Evolutionary conservation across 2,329 filamentous ascomycete species (phyloP), one percentile per base, ranked within the genome.

Genomic region (Aspergillus sp.): DNA sequence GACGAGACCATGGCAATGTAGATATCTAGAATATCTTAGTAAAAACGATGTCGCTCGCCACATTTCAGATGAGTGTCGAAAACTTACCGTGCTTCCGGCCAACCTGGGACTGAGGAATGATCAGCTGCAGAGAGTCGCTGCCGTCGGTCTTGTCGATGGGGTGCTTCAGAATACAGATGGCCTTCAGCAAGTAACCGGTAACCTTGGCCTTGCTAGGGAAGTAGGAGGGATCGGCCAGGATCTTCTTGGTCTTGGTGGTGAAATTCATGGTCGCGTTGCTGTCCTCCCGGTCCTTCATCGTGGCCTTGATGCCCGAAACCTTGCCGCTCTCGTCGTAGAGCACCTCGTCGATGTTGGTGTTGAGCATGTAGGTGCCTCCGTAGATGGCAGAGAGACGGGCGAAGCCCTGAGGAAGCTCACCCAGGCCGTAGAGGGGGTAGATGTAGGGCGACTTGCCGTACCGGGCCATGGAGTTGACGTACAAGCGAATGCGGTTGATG

Each of bases 401-500:
- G 72, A 99, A 99, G 61, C 94, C 94, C 80, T 99, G 95, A 39
- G 95, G 96, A 58, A 99, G 89, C 82, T 99, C 95, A 75, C 90
- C 95, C 53, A 99, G 87, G 63, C 95, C 95, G 81, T 99, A 99
- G 32, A 98, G 88, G 52, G 95, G 96, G 84, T 99, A 99, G 82
- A 99, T 98, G 83, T 98, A 99, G 50, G 95, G 96, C 12, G 93
- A 98, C 81, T 97, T 98, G 79, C 95, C 95, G 79, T 98, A 98
- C 64, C 94, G 88, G 55, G 93, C 92, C 80, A 99, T 96, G 31
- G 93, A 97, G 85, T 96, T 96, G 69, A 94, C 96, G 79, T 99
- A 99, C 51, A 99, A 85, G 67, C 91, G 87, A 76, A 99, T 97
- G 70, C 94, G 92, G 78, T 94, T 87, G 69, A 99, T 90, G 58